Conservation (phyloP, 2,329 filamentous ascomycete genomes). For the Neonectria faginata region DNA sequence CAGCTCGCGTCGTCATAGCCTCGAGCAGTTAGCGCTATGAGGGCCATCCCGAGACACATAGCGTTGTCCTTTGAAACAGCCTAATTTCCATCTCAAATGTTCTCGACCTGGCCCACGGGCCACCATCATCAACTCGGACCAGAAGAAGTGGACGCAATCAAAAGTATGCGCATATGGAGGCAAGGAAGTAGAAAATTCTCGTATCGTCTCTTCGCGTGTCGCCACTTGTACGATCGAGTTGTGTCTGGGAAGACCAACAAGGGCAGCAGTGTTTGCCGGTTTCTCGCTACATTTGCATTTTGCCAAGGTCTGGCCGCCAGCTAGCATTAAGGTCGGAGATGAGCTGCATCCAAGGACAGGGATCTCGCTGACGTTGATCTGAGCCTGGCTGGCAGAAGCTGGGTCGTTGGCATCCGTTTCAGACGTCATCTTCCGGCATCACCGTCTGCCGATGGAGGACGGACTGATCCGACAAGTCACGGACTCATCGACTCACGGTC, state of each 20-base stretch:
- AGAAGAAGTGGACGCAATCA: constrained; percentile 6
- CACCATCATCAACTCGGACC: constrained; percentile 12
- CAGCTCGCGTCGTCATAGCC: not conserved
- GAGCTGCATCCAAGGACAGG: constrained; percentile 43
- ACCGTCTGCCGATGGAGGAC: constrained; percentile 32
- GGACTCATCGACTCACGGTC: not conserved
- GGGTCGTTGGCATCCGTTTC: constrained; percentile 40
- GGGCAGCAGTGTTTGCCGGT: constrained; percentile 6
- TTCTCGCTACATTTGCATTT: constrained; percentile 8
- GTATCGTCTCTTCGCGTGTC: constrained; percentile 12
- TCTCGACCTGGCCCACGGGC: constrained; percentile 13
- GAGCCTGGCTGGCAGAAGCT: constrained; percentile 36
- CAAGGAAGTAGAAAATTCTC: constrained; percentile 2
- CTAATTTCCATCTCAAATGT: constrained; percentile 34
- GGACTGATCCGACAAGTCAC: constrained; percentile 1
- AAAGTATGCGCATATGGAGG: constrained; percentile 11
- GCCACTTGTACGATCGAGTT: constrained; percentile 6
- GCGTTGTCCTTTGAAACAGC: constrained; percentile 39
- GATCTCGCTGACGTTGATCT: constrained; percentile 46
- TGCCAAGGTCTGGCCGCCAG: constrained; percentile 16
- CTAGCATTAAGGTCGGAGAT: constrained; percentile 46
- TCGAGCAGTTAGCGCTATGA: not conserved
- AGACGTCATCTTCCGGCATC: constrained; percentile 45
- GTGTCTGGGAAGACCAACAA: not conserved
- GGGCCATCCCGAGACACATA: constrained; percentile 20